A percentile compares a stretch with the other conserved stretches of the same genome.
Evolutionary conservation across 2,329 filamentous ascomycete species (phyloP).

Genomic region (Nigrospora sphaerica): DNA sequence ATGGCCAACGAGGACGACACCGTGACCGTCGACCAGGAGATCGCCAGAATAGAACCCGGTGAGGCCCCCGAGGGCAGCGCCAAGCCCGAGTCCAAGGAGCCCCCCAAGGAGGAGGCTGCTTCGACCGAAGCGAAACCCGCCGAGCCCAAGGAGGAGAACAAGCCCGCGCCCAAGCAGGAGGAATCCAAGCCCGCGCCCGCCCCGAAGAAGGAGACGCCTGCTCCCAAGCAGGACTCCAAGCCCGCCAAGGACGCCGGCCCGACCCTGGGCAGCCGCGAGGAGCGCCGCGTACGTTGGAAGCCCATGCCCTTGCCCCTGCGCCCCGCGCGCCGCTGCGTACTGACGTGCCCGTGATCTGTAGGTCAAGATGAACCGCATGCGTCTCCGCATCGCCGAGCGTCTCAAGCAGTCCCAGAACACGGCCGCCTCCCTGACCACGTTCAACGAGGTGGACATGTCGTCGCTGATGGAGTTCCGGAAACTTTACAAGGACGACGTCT

Average conservation of each 20-base stretch:
- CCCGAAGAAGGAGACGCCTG: slow-evolving; percentile 28
- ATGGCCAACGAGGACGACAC: slow-evolving; percentile 92
- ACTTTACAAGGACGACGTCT: slow-evolving; percentile 89
- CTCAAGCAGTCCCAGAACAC: slow-evolving; percentile 99
- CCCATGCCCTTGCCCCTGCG: not conserved
- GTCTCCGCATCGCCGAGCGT: slow-evolving; percentile 90
- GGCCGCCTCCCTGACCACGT: slow-evolving; percentile 91
- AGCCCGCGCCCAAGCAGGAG: slow-evolving; percentile 37
- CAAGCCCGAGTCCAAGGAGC: slow-evolving; percentile 53
- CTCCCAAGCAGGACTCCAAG: slow-evolving; percentile 26
- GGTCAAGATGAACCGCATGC: slow-evolving; percentile 99
- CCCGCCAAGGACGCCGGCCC: slow-evolving; percentile 29
- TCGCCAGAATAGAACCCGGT: slow-evolving; percentile 79
- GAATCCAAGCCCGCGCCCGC: slow-evolving; percentile 29
- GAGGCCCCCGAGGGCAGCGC: slow-evolving; percentile 51
- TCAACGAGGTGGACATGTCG: slow-evolving; percentile 99
- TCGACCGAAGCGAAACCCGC: slow-evolving; percentile 29
- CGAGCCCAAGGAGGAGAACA: slow-evolving; percentile 28
- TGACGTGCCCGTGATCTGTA: slow-evolving; percentile 25
- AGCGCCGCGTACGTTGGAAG: slow-evolving; percentile 66
- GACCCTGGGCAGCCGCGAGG: slow-evolving; percentile 67
- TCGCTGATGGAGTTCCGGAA: slow-evolving; percentile 95
- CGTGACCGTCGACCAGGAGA: slow-evolving; percentile 86
- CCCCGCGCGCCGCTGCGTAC: not conserved
- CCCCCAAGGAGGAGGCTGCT: slow-evolving; percentile 41